Evolutionary conservation across 805 yeast genomes (phyloP).

Genomic region (Ogataea trehaloabstinens): DNA sequence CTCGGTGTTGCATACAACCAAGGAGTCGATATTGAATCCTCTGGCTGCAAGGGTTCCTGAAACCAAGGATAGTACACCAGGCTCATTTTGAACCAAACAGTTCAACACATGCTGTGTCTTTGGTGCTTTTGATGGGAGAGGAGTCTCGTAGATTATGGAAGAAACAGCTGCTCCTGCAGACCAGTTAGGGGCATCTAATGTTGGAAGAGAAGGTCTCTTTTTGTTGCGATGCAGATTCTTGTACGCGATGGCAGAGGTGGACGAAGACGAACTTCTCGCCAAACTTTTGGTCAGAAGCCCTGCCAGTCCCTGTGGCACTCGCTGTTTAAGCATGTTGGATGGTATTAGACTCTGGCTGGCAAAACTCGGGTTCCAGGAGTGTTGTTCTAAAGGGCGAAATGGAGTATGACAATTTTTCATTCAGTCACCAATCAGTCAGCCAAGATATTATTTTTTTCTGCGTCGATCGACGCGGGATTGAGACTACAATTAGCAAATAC

Average conservation of each 20-base stretch:
- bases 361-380: too few relatives aligned
- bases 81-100: constrained; percentile 97
- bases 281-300: constrained; percentile 2
- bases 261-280: constrained; percentile 42
- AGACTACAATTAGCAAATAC: too few relatives aligned
- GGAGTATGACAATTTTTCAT: background rate
- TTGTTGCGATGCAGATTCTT: constrained; percentile 86
- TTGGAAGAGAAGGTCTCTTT: constrained; percentile 87
- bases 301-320: constrained; percentile 1
- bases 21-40: constrained; percentile 96
- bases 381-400: too few relatives aligned
- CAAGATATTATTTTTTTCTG: background rate
- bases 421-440: too few relatives aligned
- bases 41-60: constrained; percentile 97
- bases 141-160: constrained; percentile 89
- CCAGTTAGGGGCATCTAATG: constrained; percentile 91
- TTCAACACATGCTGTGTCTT: constrained; percentile 85
- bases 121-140: constrained; percentile 62
- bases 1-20: constrained; percentile 95
- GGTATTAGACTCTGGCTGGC: background rate
- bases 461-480: background rate
- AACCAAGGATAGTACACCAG: constrained; percentile 92
- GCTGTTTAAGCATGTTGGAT: constrained; percentile 17
- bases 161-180: constrained; percentile 96
- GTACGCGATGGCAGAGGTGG: constrained; percentile 93